These are phyloP conservation scores for Chrysoporthe deuterocubensis DNA, from an alignment of 2,329 filamentous ascomycete genomes.

Conservation along the genomic window DNA sequence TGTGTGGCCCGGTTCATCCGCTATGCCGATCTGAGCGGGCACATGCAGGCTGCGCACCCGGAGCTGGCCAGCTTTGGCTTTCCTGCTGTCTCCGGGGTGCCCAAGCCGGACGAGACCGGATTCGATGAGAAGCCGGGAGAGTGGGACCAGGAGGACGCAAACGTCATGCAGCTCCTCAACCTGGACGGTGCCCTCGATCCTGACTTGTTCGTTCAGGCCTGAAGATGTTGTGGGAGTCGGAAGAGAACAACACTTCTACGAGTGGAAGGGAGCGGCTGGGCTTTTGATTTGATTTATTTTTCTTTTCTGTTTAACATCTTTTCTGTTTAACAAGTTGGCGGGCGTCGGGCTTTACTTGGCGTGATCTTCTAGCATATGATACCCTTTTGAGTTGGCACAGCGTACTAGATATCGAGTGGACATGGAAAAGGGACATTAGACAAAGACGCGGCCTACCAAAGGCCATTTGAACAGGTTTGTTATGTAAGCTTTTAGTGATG, in stretches of 20 bases:
- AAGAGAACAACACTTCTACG: not conserved
- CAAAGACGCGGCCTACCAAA: not conserved
- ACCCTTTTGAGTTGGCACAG: conserved; percentile 2
- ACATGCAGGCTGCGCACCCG: conserved; percentile 43
- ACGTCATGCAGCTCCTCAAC: conserved; percentile 35
- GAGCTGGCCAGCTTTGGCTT: not conserved
- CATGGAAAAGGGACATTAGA: not conserved
- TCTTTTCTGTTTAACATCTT: not conserved
- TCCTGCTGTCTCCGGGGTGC: not conserved
- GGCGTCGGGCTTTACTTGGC: not conserved
- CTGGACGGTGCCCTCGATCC: conserved; percentile 27
- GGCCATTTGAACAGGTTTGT: not conserved
- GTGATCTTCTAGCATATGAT: conserved; percentile 8
- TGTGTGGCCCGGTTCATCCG: conserved; percentile 54
- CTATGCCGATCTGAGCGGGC: conserved; percentile 53
- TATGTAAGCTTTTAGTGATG: not conserved
- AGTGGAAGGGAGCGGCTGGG: not conserved
- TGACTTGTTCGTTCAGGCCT: conserved; percentile 16
- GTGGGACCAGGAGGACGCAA: conserved; percentile 34
- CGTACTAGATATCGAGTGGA: not conserved
- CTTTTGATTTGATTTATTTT: not conserved
- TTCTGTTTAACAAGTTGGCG: too few relatives aligned
- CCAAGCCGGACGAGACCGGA: not conserved
- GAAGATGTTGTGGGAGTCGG: not conserved
- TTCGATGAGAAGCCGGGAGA: not conserved